Base-by-base conservation (phyloP, 139 green algal species). In the Choricystis sp. region DNA sequence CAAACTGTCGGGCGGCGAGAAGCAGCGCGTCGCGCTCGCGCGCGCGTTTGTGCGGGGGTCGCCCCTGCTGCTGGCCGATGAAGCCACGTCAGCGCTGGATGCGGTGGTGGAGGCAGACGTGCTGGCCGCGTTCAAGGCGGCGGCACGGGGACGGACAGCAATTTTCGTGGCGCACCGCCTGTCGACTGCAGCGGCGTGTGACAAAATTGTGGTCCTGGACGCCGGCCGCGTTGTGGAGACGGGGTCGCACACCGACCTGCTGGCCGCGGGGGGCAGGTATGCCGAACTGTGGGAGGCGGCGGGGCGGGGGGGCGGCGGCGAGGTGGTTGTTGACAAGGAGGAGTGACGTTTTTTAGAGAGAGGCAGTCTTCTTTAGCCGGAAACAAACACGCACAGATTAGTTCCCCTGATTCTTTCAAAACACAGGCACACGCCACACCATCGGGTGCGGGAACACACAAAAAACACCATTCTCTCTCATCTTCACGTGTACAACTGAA, bases 111-210 rank as follows among this genome's bases (percentile, higher is more conserved):
- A 85, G 49, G 56, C 65, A 19, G 62, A 63, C 31, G 76, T 95
- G 30, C 76, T 85, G 24, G 58, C 64, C n/a, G 66, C 77, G 3
- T 62, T 85, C 31, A 72, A 76, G 58, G 27, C 26, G 21, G 67
- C 83, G 24, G 66, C 69, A 1, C 25, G 57, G 48, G 86, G 86
- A 1, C 80, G 92, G n/a, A 99, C 93, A 9, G 85, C 78, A 55
- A 70, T 99, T 20, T 85, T 98, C 62, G 84, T 99, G 5, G 93
- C 93, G 2, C 93, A 99, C 75, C 81, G 92, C 3, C 81, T 99
- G 21, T 90, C 79, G 58, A 98, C 93, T 19, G 86, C 85, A 21
- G 85, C 86, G 1, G 75, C 84, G 74, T 92, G 85, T 52, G 83
- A 97, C 67, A 74, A 89, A 58, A 94, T 98, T 26, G 77, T 88